phyloP scores from a whole-genome alignment of 495 filamentous ascomycete species.

The Aspergillus ellipticus region DNA sequence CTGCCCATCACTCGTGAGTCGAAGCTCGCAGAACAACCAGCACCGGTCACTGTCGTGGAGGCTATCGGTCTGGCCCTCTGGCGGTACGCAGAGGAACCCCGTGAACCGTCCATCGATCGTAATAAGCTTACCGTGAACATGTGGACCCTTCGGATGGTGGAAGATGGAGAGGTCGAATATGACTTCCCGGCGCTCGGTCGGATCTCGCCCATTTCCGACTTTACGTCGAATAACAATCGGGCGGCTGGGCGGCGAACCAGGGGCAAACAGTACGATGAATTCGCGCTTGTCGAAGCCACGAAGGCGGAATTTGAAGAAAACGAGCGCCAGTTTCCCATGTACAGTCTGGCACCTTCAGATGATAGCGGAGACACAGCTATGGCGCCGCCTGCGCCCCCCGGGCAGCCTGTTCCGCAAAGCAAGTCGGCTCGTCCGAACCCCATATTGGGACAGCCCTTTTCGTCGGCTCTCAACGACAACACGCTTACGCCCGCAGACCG shows the following conservation, averaged over 20 bases:
- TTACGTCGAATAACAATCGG: slow-evolving; percentile 85
- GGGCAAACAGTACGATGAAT: slow-evolving; percentile 88
- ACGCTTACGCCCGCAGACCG: slow-evolving; percentile 59
- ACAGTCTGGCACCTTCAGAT: slow-evolving; percentile 53
- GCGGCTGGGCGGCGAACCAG: slow-evolving; percentile 61
- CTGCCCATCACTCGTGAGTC: slow-evolving; percentile 74
- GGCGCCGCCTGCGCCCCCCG: slow-evolving; percentile 41
- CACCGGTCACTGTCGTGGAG: slow-evolving; percentile 78
- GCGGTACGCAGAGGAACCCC: slow-evolving; percentile 78
- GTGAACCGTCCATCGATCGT: slow-evolving; percentile 64
- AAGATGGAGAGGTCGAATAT: slow-evolving; percentile 91
- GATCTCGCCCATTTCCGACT: slow-evolving; percentile 74
- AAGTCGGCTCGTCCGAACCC: slow-evolving; percentile 52
- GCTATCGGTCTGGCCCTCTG: slow-evolving; percentile 86
- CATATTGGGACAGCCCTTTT: slow-evolving; percentile 50
- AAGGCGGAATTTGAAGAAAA: slow-evolving; percentile 75
- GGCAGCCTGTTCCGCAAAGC: slow-evolving; percentile 23
- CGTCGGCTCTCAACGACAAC: slow-evolving; percentile 52
- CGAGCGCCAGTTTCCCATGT: slow-evolving; percentile 67
- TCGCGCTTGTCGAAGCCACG: slow-evolving; percentile 81
- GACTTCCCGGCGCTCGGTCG: slow-evolving; percentile 87
- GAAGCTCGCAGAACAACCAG: slow-evolving; percentile 61
- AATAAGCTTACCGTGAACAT: slow-evolving; percentile 80
- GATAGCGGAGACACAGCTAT: slow-evolving; percentile 36
- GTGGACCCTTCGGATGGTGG: slow-evolving; percentile 93